Evolutionary conservation across 805 yeast genomes (phyloP).

Genomic region (Metschnikowia similis): DNA sequence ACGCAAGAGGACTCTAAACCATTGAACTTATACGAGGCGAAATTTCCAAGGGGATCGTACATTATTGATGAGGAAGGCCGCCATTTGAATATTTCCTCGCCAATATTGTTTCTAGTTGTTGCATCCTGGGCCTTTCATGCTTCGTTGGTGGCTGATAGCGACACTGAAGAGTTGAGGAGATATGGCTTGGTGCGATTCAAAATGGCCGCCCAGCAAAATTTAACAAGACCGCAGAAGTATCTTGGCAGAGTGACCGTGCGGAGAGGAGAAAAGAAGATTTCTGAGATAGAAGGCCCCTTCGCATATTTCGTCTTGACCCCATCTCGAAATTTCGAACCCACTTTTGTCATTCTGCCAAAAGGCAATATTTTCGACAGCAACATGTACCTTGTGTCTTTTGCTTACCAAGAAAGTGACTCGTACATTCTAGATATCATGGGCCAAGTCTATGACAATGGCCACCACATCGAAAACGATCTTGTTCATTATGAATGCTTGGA

Average conservation of each 20-base stretch:
- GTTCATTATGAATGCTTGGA: constrained; percentile 44
- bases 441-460: constrained; percentile 53
- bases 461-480: constrained; percentile 44
- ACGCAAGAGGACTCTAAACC: constrained; percentile 19
- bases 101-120: constrained; percentile 53
- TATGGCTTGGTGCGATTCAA: constrained; percentile 65
- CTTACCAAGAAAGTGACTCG: constrained; percentile 23
- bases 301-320: constrained; percentile 60
- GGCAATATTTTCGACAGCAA: constrained; percentile 42
- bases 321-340: constrained; percentile 53
- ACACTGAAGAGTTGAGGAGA: constrained; percentile 59
- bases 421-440: constrained; percentile 52
- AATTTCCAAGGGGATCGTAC: constrained; percentile 36
- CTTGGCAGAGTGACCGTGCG: constrained; percentile 33
- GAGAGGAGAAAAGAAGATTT: constrained; percentile 8
- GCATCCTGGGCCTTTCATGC: constrained; percentile 87
- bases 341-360: constrained; percentile 59
- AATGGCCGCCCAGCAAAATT: constrained; percentile 58
- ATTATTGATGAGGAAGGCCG: constrained; percentile 19
- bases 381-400: constrained; percentile 47
- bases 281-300: constrained; percentile 28
- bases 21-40: constrained; percentile 42
- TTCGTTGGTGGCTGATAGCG: constrained; percentile 75
- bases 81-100: constrained; percentile 9
- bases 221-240: constrained; percentile 49